Percentiles rank a stretch among this genome's conserved stretches.
Evolutionary conservation across 1,284 basidiomycete species (phyloP).

Genomic region (Cutaneotrichosporon cutaneum): DNA sequence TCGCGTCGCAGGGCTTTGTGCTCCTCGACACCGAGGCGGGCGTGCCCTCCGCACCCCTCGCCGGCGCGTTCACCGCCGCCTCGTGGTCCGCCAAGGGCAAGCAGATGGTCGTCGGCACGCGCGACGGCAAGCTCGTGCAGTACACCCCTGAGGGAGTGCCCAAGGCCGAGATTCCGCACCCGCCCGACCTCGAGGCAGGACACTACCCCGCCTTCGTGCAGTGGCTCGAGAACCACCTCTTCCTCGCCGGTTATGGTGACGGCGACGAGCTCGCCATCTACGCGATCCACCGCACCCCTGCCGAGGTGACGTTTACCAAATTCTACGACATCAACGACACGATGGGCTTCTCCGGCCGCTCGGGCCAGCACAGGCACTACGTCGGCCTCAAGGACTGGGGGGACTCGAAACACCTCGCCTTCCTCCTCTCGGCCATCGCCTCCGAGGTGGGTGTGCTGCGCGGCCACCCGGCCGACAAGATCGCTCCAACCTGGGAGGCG

Average conservation of each 20-base stretch:
- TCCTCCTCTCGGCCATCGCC: conserved; percentile 55
- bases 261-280: conserved; percentile 51
- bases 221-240: conserved; percentile 61
- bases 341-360: conserved; percentile 49
- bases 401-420: conserved; percentile 46
- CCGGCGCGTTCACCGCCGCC: conserved; percentile 46
- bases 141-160: conserved; percentile 57
- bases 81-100: conserved; percentile 61
- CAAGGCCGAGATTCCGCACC: conserved; percentile 54
- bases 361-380: conserved; percentile 46
- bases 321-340: conserved; percentile 52
- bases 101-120: conserved; percentile 57
- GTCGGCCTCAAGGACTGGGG: conserved; percentile 52
- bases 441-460: conserved; percentile 51
- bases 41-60: conserved; percentile 28
- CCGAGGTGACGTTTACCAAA: conserved; percentile 42
- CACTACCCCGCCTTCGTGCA: conserved; percentile 48
- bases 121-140: conserved; percentile 54
- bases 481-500: conserved; percentile 51
- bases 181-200: conserved; percentile 42
- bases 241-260: conserved; percentile 55
- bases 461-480: conserved; percentile 30
- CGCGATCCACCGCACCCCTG: conserved; percentile 47
- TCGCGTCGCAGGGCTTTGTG: conserved; percentile 45
- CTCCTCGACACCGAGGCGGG: conserved; percentile 43